phyloP scores from a whole-genome alignment of 768 basidiomycete species.

The Boletus reticulatus region DNA sequence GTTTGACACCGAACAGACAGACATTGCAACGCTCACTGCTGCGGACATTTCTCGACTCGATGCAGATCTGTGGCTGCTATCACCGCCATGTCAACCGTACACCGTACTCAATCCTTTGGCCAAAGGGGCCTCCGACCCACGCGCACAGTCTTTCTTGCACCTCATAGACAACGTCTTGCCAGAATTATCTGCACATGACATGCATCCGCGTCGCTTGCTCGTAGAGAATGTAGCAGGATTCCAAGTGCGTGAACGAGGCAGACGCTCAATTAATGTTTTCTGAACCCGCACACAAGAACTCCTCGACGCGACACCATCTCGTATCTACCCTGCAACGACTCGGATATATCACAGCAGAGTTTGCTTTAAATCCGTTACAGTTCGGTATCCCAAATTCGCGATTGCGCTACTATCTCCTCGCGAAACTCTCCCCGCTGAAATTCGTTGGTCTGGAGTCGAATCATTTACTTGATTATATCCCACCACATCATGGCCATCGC shows the following conservation, averaged over 20 bases:
- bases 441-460: conserved; percentile 33
- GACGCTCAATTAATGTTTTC: neutral
- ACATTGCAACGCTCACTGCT: conserved; percentile 60
- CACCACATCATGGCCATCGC: conserved; percentile 20
- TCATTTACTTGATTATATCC: conserved; percentile 37
- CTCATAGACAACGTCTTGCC: conserved; percentile 64
- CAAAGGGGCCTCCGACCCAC: conserved; percentile 68
- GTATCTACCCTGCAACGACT: conserved; percentile 49
- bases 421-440: conserved; percentile 44
- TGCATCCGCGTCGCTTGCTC: conserved; percentile 58
- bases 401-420: conserved; percentile 76
- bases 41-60: conserved; percentile 42
- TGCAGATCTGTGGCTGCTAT: conserved; percentile 73
- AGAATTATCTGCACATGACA: conserved; percentile 41
- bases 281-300: conserved; percentile 45
- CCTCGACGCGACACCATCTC: conserved; percentile 59
- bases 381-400: conserved; percentile 83
- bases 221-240: conserved; percentile 85
- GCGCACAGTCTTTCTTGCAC: conserved; percentile 74
- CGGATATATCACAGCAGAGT: conserved; percentile 58
- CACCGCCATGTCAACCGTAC: conserved; percentile 84
- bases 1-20: conserved; percentile 38
- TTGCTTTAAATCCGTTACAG: conserved; percentile 72
- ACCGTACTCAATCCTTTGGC: conserved; percentile 74
- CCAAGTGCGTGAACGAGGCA: conserved; percentile 48